A percentile compares a stretch with the other conserved stretches of the same genome.
These are phyloP conservation scores for Blepharisma japonicum DNA, from an alignment of 73 alveolate genomes.

Conservation along the genomic window DNA sequence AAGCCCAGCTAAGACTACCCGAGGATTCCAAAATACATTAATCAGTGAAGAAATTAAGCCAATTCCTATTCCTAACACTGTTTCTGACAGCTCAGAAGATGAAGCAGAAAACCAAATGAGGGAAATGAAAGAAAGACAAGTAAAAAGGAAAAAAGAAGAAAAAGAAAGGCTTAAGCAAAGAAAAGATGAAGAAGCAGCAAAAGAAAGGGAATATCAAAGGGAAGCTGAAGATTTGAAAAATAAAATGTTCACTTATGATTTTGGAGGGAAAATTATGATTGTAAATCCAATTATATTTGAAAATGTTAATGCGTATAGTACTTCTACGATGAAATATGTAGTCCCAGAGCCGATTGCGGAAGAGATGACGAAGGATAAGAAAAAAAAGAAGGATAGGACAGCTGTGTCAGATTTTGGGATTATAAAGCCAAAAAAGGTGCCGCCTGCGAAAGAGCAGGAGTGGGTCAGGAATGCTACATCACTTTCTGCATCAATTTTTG, in stretches of 20 bases:
- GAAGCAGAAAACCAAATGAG: slow-evolving; percentile 15
- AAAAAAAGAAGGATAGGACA: background rate
- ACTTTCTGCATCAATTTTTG: background rate
- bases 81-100: slow-evolving; percentile 4
- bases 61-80: background rate
- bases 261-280: slow-evolving; percentile 6
- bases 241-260: slow-evolving; percentile 25
- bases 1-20: background rate
- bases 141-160: slow-evolving; percentile 11
- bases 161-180: background rate
- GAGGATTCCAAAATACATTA: background rate
- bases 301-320: background rate
- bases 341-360: slow-evolving; percentile 1
- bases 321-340: background rate
- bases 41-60: slow-evolving; percentile 13
- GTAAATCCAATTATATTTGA: background rate
- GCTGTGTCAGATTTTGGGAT: background rate
- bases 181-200: slow-evolving; percentile 23
- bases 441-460: slow-evolving; percentile 2
- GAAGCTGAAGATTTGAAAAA: slow-evolving; percentile 9
- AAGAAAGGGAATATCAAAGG: background rate
- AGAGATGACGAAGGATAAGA: background rate
- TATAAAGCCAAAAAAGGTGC: background rate
- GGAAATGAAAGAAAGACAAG: background rate
- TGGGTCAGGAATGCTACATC: background rate